Base-by-base conservation (phyloP, 2,329 filamentous ascomycete genomes). In the Fusarium sp. region DNA sequence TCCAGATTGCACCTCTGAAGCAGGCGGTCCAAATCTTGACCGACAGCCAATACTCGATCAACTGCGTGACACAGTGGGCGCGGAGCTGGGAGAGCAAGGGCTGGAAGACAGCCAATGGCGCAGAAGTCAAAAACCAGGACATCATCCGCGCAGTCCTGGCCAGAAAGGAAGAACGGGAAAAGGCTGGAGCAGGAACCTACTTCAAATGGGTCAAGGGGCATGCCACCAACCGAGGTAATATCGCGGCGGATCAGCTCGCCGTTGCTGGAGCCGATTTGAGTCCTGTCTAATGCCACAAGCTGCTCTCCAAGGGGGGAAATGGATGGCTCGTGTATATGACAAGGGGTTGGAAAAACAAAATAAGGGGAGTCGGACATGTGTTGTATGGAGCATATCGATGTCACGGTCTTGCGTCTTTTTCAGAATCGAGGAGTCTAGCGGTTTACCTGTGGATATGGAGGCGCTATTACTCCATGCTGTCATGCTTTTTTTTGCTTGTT, bases 191-290 rank as follows among this genome's bases (percentile, higher is more conserved):
- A 3, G 80, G 83, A 70, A 96, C 92, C 0, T 81, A 86, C 58
- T 96, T 97, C 75, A 85, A 89, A 68, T 98, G 94, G 94, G 89
- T 97, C 50, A 97, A 97, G 80, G 96, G 93, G 0, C 96, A 99
- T 77, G 85, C 85, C 25, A 84, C 84, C 46, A 84, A 93, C 70
- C 79, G 82, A 4, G 94, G 95, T 2, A 98, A 98, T 75, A 84
- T 88, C 46, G 91, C 89, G 11, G 96, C 96, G 1, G 95, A 98
- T 82, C 79, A 79, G 65, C 82, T 97, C 66, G 94, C 94, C 1
- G 90, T 93, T 33, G 66, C 69, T 23, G 81, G 81, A 3, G 78
- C 80, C 6, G 78, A 72, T 53, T 77, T 78, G 74, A 25, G 13
- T n/a, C 34, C 58, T 50, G 56, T 62, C 58, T 64, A 36, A 58